Evolutionary conservation across 2,329 filamentous ascomycete species (phyloP).

Genomic region (Phialemoniopsis sp.): DNA sequence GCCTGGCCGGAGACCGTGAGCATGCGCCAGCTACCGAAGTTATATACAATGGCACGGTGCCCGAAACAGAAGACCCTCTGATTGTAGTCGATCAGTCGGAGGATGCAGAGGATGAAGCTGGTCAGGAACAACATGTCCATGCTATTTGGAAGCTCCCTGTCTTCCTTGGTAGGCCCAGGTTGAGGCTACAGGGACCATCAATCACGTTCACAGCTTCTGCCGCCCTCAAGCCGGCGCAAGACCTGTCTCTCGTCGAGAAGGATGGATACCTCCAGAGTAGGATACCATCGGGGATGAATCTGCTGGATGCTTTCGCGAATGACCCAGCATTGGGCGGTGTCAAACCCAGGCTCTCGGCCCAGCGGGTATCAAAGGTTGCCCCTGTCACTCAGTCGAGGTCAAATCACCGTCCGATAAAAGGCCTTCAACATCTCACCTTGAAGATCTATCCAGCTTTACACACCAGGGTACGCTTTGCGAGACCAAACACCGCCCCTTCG

Average conservation of each 20-base stretch:
- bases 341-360: constrained; percentile 65
- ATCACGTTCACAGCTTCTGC: constrained; percentile 61
- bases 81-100: constrained; percentile 18
- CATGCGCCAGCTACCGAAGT: constrained; percentile 48
- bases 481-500: constrained; percentile 53
- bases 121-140: constrained; percentile 35
- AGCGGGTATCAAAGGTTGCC: constrained; percentile 70
- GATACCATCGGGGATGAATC: constrained; percentile 66
- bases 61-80: constrained; percentile 14
- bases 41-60: constrained; percentile 52
- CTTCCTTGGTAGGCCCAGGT: constrained; percentile 54
- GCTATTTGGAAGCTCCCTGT: constrained; percentile 58
- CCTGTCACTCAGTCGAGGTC: constrained; percentile 62
- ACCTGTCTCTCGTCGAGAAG: constrained; percentile 30
- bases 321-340: constrained; percentile 61
- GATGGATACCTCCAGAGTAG: constrained; percentile 68
- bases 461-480: constrained; percentile 68
- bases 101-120: constrained; percentile 12
- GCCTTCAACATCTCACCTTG: constrained; percentile 58
- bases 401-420: constrained; percentile 58
- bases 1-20: constrained; percentile 40
- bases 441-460: constrained; percentile 67
- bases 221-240: constrained; percentile 50
- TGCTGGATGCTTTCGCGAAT: constrained; percentile 68
- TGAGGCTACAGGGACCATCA: constrained; percentile 62